Evolutionary conservation across 192 early-diverging fungal species (phyloP).

Genomic region (Rhizophagus clarus): DNA sequence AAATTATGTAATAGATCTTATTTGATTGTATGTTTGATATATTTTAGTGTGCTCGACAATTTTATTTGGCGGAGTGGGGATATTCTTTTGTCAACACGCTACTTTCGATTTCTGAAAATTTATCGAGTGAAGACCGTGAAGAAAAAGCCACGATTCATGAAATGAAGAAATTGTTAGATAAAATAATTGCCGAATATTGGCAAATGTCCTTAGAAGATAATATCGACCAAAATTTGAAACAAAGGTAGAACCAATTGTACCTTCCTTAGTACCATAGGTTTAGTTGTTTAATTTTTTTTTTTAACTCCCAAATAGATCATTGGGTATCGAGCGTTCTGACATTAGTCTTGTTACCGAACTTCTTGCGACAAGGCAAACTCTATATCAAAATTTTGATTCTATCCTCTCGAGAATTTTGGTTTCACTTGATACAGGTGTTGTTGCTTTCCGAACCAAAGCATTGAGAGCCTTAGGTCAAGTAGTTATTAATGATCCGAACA

Average conservation of each 20-base stretch:
- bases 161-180: conserved; percentile 27
- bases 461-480: conserved; percentile 79
- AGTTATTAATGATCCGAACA: conserved; percentile 62
- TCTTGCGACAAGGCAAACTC: conserved; percentile 53
- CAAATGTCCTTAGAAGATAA: conserved; percentile 25
- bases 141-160: conserved; percentile 4
- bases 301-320: conserved; percentile 14
- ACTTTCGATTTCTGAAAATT: conserved; percentile 2
- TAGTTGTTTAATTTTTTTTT: background rate
- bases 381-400: conserved; percentile 72
- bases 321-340: conserved; percentile 34
- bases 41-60: conserved; percentile 33
- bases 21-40: background rate
- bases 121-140: background rate
- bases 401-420: conserved; percentile 66
- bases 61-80: conserved; percentile 44
- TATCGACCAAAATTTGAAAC: conserved; percentile 10
- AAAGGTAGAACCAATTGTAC: background rate
- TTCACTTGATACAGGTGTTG: conserved; percentile 64
- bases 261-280: background rate
- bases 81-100: conserved; percentile 30
- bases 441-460: conserved; percentile 75
- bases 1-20: too few species aligned
- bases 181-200: conserved; percentile 37
- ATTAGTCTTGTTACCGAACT: conserved; percentile 40